These are phyloP conservation scores for Phytophthora macrochlamydospora DNA, from an alignment of 352 stramenopile species.

Conservation along the genomic window DNA sequence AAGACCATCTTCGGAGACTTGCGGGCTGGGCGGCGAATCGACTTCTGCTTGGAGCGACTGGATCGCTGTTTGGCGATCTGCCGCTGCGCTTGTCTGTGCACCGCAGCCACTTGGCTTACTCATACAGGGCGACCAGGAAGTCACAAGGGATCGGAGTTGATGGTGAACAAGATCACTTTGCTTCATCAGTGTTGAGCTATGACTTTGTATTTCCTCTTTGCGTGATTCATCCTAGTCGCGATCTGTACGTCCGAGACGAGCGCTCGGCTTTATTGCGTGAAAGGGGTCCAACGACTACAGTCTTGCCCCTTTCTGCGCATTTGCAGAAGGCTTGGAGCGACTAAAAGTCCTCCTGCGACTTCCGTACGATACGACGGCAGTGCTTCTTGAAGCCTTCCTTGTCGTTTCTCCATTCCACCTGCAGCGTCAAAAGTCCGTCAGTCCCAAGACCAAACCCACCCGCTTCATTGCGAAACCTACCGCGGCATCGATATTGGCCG, in stretches of 20 bases:
- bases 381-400: constrained; percentile 93
- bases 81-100: background rate
- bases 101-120: background rate
- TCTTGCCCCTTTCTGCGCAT: background rate
- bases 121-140: background rate
- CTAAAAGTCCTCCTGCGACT: constrained; percentile 94
- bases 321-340: constrained; percentile 4
- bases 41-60: constrained; percentile 33
- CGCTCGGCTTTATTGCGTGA: constrained; percentile 32
- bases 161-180: too few relatives aligned
- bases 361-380: constrained; percentile 90
- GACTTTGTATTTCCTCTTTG: too few relatives aligned
- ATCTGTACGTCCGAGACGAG: constrained; percentile 9
- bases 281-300: background rate
- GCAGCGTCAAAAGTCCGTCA: background rate
- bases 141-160: too few relatives aligned
- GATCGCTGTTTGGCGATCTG: constrained; percentile 6
- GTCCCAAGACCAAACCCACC: too few relatives aligned
- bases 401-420: constrained; percentile 93
- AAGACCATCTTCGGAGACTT: constrained; percentile 51
- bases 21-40: constrained; percentile 5
- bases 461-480: constrained; percentile 55
- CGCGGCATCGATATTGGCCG: constrained; percentile 99
- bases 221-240: background rate
- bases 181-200: too few relatives aligned